Evolutionary conservation across 192 early-diverging fungal genomes (phyloP), one percentile per base, ranked within the genome.

Genomic region (Linnemannia exigua): DNA sequence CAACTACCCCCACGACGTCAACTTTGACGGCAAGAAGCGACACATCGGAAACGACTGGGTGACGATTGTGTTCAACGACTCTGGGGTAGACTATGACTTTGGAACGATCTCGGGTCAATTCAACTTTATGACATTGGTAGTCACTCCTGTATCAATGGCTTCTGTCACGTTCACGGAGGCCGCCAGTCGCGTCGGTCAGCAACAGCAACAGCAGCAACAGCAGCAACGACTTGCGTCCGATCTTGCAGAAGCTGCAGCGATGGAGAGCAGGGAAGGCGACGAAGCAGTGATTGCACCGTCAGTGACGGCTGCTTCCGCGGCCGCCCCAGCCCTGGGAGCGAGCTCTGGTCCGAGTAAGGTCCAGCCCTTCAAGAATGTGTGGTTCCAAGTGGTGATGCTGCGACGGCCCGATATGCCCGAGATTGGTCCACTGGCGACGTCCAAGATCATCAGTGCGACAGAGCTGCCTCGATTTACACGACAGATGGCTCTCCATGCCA

Each of bases 11-110:
- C 92, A 92, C 66, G 98, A 99, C 87, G 93, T 94, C 67, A 88
- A 92, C 66, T 92, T 96, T 81, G 94, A 92, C 77, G 84, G 85
- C 20, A 99, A 99, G 81, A 99, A 99, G 89, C 90, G 97, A 37
- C 97, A 98, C 82, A 97, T 99, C 79, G 98, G 97, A 54, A 99
- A 99, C 83, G 97, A 99, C 88, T 99, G 94, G 89, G 96, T 99
- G 68, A 93, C 94, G 46, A 95, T 99, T 78, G 93, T 98, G 14
- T 99, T 94, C 79, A 98, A 99, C 82, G 98, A 99, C 82, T 95
- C 95, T 44, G 97, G 95, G 1, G 75, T 75, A 0, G 92, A 94
- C 12, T 97, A 96, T 82, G 92, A 91, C 44, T 97, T 98, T 87
- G 95, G 97, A 74, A 99, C 97, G 7, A 91, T 99, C 41, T 94